These are phyloP conservation scores for Candida bentonensis DNA, from an alignment of 805 yeast genomes.

Conservation along the genomic window DNA sequence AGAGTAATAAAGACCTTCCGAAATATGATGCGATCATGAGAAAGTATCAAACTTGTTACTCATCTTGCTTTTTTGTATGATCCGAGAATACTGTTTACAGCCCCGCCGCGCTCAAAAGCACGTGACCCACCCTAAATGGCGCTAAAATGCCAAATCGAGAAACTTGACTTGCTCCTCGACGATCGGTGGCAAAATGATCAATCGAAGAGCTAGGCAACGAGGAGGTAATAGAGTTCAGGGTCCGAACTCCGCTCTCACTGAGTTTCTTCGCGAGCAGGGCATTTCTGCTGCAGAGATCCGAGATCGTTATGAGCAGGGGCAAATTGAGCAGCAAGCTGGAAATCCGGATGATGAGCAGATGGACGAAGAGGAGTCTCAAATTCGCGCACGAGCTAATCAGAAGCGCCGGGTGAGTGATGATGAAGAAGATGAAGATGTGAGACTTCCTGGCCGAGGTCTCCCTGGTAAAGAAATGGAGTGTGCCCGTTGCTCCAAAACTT, in stretches of 20 bases:
- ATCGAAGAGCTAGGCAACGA: neutral
- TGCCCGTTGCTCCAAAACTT: conserved; percentile 44
- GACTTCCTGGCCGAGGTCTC: conserved; percentile 14
- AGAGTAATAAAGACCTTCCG: too few relatives aligned
- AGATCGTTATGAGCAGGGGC: conserved; percentile 17
- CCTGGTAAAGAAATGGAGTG: conserved; percentile 33
- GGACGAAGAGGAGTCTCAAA: conserved; percentile 13
- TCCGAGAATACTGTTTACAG: too few relatives aligned
- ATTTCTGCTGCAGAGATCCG: conserved; percentile 72
- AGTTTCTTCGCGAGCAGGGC: conserved; percentile 77
- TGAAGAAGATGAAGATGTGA: conserved; percentile 15
- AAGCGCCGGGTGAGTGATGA: conserved; percentile 3
- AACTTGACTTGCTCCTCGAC: too few relatives aligned
- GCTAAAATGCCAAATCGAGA: too few relatives aligned
- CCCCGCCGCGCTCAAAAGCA: too few relatives aligned
- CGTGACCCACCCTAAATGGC: too few relatives aligned
- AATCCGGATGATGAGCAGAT: conserved; percentile 14
- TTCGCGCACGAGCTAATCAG: conserved; percentile 4
- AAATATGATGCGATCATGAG: too few relatives aligned
- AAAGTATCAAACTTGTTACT: too few relatives aligned
- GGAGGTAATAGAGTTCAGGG: conserved; percentile 21
- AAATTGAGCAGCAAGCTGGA: conserved; percentile 13
- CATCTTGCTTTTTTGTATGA: too few relatives aligned
- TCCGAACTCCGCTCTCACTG: conserved; percentile 73
- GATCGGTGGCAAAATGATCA: too few relatives aligned